Base-by-base conservation (phyloP, 2,329 filamentous ascomycete genomes). In the Verticillium nubilum region DNA sequence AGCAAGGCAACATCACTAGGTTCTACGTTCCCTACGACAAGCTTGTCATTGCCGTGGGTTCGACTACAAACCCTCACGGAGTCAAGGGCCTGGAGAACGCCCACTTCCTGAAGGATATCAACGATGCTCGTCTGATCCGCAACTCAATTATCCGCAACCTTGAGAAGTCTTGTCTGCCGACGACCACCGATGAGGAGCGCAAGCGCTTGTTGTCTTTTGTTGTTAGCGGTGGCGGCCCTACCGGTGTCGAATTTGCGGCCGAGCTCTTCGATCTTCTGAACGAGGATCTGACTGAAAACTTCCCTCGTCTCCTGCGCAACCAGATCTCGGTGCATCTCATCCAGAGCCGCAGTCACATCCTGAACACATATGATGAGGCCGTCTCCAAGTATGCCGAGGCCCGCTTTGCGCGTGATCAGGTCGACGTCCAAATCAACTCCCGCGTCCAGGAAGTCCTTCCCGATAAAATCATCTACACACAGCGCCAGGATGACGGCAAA, bases 1-100 rank as follows among this genome's bases (percentile, higher is more conserved):
- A 84, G 3, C 74, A 80, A 61, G 95, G 95, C 4, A 79, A 90
- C n/a, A 86, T 89, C 67, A 80, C 86, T 59, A 81, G 86, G 47
- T 99, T 98, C 76, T 99, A 99, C 71, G 83, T 99, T 1, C 95
- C 95, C 0, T 99, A 99, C 71, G 96, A 99, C 73, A 99, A 99
- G 77, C 82, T 99, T 54, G 89, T 99, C 28, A 82, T 99, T 67
- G 93, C 88, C 27, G 93, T 98, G 60, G 94, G 94, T 33, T 97
- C 93, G 23, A 87, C 89, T 19, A 96, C 93, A 15, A 99, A 99
- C 71, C 88, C 93, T 1, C 95, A 99, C 69, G 96, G 96, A 53
- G 96, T 99, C 60, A 93, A 95, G 71, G 95, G 95, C 10, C 82
- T 99, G 13, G 91, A 98, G 67, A 84, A 99, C 71, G 97, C 93